phyloP scores from a whole-genome alignment of 768 basidiomycete genomes.

The Boletus reticuloceps region DNA sequence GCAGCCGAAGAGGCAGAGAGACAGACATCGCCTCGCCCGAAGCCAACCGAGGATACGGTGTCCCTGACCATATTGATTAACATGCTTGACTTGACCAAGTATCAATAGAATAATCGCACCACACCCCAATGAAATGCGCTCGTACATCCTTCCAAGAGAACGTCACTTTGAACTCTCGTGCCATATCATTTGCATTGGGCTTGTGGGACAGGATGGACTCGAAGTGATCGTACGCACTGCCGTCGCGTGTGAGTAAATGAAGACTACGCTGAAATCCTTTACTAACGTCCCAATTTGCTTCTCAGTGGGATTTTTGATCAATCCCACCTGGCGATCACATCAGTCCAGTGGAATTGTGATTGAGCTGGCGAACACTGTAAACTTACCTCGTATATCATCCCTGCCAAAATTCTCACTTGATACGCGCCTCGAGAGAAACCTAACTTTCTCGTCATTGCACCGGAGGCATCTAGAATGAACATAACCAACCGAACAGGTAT shows the following conservation, averaged over 20 bases:
- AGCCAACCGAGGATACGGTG: slow-evolving; percentile 64
- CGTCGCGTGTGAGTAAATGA: background rate
- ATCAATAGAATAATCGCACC: slow-evolving; percentile 31
- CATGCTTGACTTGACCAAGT: background rate
- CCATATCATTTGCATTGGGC: slow-evolving; percentile 14
- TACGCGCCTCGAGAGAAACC: slow-evolving; percentile 8
- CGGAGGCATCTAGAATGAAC: background rate
- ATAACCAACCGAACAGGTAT: slow-evolving; percentile 5
- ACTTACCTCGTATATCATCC: slow-evolving; percentile 3
- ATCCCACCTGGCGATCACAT: slow-evolving; percentile 29
- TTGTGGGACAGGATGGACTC: slow-evolving; percentile 11
- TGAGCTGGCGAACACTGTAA: background rate
- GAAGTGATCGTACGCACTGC: slow-evolving; percentile 8
- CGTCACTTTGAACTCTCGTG: slow-evolving; percentile 40
- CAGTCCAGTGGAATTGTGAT: background rate
- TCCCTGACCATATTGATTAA: slow-evolving; percentile 42
- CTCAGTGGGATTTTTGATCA: slow-evolving; percentile 27
- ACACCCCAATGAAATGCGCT: slow-evolving; percentile 53
- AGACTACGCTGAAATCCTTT: background rate
- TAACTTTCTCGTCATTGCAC: background rate
- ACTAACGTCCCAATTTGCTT: slow-evolving; percentile 33
- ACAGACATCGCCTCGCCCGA: slow-evolving; percentile 32
- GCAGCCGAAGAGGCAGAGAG: slow-evolving; percentile 60
- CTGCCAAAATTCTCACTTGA: slow-evolving; percentile 6
- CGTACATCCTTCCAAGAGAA: slow-evolving; percentile 42